phyloP scores from a whole-genome alignment of 139 green algal species.

The Ulvella scutata region DNA sequence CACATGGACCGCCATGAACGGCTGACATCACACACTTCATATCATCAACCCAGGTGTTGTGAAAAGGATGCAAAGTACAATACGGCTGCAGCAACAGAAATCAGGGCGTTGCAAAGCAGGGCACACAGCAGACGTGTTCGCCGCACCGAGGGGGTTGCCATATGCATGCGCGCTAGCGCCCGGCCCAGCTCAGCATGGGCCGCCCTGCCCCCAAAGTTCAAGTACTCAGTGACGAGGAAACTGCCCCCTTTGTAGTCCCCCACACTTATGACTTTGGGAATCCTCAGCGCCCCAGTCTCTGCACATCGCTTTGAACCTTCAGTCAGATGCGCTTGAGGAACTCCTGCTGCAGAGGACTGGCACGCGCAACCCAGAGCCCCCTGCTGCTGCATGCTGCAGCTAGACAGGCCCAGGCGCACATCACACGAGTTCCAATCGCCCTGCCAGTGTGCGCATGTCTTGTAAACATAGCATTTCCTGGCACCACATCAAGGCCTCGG shows the following conservation, averaged over 20 bases:
- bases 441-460: no score
- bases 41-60: neutral
- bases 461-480: no score
- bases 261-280: constrained; percentile 56
- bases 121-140: neutral
- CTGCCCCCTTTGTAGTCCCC: constrained; percentile 28
- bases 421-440: no score
- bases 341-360: no score
- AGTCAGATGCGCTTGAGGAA: no score
- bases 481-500: no score
- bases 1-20: no score
- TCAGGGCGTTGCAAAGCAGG: neutral
- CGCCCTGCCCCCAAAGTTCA: constrained; percentile 44
- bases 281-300: constrained; percentile 33
- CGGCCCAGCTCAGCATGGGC: constrained; percentile 47
- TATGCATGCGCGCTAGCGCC: constrained; percentile 74
- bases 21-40: neutral
- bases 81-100: neutral
- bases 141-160: constrained; percentile 44
- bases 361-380: no score
- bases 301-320: no score
- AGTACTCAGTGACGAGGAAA: constrained; percentile 92
- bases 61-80: neutral
- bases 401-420: no score
- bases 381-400: no score